These are phyloP conservation scores for Pythium guiyangense DNA, from an alignment of 352 stramenopile species.

Conservation along the genomic window DNA sequence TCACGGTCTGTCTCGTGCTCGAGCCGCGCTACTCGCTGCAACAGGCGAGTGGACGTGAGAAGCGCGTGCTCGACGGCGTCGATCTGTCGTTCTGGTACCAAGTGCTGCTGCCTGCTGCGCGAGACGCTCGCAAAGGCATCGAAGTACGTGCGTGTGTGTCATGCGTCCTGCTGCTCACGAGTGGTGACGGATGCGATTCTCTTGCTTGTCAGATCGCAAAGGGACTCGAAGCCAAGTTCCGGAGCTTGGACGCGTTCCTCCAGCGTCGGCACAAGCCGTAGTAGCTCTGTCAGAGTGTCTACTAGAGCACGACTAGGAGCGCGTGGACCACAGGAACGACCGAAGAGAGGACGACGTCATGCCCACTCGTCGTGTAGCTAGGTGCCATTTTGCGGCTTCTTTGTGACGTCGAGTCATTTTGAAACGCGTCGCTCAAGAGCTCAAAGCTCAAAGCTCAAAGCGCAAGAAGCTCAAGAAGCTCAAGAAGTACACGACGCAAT, in stretches of 20 bases:
- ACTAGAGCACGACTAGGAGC: no score
- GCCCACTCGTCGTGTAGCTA: background rate
- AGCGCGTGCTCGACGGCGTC: conserved; percentile 6
- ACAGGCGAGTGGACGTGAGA: background rate
- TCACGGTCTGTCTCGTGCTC: conserved; percentile 27
- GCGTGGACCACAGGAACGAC: no score
- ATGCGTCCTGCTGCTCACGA: background rate
- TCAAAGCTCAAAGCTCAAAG: background rate
- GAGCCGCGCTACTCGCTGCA: conserved; percentile 12
- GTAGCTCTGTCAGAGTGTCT: no score
- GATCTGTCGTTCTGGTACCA: conserved; percentile 31
- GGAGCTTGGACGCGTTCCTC: conserved; percentile 9
- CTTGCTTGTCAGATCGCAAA: conserved; percentile 6
- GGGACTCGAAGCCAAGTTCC: conserved; percentile 11
- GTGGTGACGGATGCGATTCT: no score
- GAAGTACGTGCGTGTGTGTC: conserved; percentile 8
- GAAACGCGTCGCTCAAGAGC: background rate
- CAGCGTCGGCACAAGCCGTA: background rate
- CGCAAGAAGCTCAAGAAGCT: no score
- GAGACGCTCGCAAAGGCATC: conserved; percentile 1
- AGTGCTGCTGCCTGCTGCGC: conserved; percentile 10
- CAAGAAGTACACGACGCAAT: conserved; percentile 2
- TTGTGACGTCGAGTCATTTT: background rate
- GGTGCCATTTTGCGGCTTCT: no score
- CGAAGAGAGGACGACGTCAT: background rate